A percentile compares a stretch with the other conserved stretches of the same genome.
Evolutionary conservation across 2,329 filamentous ascomycete species (phyloP).

Genomic region (Fusarium sp.): DNA sequence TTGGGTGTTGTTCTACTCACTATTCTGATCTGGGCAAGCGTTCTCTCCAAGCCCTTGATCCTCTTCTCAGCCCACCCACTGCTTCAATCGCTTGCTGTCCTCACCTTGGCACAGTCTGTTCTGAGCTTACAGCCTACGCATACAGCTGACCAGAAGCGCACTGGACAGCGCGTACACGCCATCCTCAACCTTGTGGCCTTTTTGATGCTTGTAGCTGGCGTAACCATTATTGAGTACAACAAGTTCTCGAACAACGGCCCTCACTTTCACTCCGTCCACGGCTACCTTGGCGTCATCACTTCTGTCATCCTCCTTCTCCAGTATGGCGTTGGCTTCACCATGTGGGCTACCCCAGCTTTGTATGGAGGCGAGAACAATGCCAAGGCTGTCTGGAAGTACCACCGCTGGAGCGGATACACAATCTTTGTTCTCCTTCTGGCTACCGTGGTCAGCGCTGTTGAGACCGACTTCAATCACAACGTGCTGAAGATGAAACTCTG

Average conservation of each 20-base stretch:
- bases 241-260: constrained; percentile 76
- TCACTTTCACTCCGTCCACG: constrained; percentile 87
- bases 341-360: constrained; percentile 80
- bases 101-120: constrained; percentile 83
- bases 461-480: constrained; percentile 79
- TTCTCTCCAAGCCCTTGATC: constrained; percentile 78
- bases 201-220: constrained; percentile 72
- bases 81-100: constrained; percentile 73
- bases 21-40: constrained; percentile 80
- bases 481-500: constrained; percentile 81
- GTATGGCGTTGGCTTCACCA: constrained; percentile 82
- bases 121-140: constrained; percentile 90
- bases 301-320: constrained; percentile 79
- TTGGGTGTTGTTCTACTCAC: constrained; percentile 81
- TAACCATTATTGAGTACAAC: constrained; percentile 84
- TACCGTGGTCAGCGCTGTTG: constrained; percentile 80
- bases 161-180: constrained; percentile 74
- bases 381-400: constrained; percentile 90
- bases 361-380: constrained; percentile 86
- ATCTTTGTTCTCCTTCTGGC: constrained; percentile 78
- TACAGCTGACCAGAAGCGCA: constrained; percentile 78
- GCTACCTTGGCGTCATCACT: constrained; percentile 83
- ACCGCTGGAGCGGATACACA: constrained; percentile 82
- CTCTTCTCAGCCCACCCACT: constrained; percentile 93
- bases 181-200: constrained; percentile 76